A percentile compares a stretch with the other conserved stretches of the same genome.
Evolutionary conservation across 2,329 filamentous ascomycete species (phyloP).

Genomic region (Cercospora brassicicola): DNA sequence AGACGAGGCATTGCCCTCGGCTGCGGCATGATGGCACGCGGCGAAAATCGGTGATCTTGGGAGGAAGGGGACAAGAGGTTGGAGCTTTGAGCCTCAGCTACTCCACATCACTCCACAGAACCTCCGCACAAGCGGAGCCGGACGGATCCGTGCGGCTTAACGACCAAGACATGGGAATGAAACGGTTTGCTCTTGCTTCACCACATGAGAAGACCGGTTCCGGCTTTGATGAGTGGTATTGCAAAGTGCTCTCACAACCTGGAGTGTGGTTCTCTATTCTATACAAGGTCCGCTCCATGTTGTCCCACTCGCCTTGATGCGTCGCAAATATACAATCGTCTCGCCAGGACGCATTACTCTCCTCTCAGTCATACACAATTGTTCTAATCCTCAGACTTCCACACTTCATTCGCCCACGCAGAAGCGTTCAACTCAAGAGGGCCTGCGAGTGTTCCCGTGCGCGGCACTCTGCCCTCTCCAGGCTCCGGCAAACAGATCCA

Average conservation of each 20-base stretch:
- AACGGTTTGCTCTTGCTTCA: neutral
- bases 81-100: neutral
- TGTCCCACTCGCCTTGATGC: neutral
- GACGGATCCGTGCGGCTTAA: conserved; percentile 2
- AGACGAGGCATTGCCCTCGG: conserved; percentile 11
- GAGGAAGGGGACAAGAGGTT: conserved; percentile 7
- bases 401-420: conserved; percentile 37
- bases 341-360: neutral
- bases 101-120: neutral
- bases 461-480: conserved; percentile 60
- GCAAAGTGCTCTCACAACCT: neutral
- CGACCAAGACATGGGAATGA: neutral
- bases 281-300: neutral
- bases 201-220: neutral
- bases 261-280: neutral
- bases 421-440: conserved; percentile 36
- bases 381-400: conserved; percentile 18
- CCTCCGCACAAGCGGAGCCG: neutral
- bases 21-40: conserved; percentile 3
- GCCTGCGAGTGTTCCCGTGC: conserved; percentile 61
- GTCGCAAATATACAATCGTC: neutral
- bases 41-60: conserved; percentile 4
- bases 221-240: neutral
- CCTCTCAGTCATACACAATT: neutral
- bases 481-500: conserved; percentile 84